Conservation (phyloP, 2,329 filamentous ascomycete species). For the Aspergillus sclerotialis region DNA sequence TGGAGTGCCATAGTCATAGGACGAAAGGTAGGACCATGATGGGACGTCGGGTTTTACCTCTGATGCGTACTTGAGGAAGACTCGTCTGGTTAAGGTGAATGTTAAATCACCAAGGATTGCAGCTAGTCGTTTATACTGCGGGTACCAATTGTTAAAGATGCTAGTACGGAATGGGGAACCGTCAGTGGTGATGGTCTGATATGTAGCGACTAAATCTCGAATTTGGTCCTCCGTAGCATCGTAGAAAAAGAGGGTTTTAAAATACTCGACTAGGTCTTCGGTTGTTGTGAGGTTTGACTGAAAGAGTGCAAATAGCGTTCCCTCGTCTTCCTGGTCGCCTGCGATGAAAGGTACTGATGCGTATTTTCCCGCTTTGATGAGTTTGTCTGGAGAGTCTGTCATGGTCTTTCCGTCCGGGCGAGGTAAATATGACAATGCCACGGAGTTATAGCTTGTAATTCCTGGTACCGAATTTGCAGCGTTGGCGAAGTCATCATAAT, state of each 20-base stretch:
- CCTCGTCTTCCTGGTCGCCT: constrained; percentile 74
- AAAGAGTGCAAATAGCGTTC: constrained; percentile 65
- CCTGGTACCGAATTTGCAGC: constrained; percentile 65
- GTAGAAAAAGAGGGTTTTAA: constrained; percentile 55
- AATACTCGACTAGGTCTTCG: constrained; percentile 53
- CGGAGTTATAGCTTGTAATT: constrained; percentile 58
- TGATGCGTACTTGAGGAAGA: constrained; percentile 49
- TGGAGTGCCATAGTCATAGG: constrained; percentile 64
- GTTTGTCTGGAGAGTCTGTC: constrained; percentile 55
- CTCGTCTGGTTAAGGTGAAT: constrained; percentile 65
- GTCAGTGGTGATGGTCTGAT: constrained; percentile 48
- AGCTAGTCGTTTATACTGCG: constrained; percentile 68
- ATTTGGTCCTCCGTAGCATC: constrained; percentile 48
- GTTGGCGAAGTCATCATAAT: constrained; percentile 46
- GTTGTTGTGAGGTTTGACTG: constrained; percentile 61
- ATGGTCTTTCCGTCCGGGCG: constrained; percentile 63
- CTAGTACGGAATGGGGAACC: constrained; percentile 69
- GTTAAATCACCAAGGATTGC: constrained; percentile 68
- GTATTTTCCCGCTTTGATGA: constrained; percentile 48
- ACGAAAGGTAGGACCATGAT: constrained; percentile 67
- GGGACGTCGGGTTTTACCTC: constrained; percentile 51
- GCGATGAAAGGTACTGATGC: constrained; percentile 58
- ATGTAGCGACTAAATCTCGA: constrained; percentile 53
- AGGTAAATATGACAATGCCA: constrained; percentile 67
- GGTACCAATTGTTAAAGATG: constrained; percentile 63